phyloP scores from a whole-genome alignment of 495 filamentous ascomycete genomes.

The Trypethelium eluteriae region DNA sequence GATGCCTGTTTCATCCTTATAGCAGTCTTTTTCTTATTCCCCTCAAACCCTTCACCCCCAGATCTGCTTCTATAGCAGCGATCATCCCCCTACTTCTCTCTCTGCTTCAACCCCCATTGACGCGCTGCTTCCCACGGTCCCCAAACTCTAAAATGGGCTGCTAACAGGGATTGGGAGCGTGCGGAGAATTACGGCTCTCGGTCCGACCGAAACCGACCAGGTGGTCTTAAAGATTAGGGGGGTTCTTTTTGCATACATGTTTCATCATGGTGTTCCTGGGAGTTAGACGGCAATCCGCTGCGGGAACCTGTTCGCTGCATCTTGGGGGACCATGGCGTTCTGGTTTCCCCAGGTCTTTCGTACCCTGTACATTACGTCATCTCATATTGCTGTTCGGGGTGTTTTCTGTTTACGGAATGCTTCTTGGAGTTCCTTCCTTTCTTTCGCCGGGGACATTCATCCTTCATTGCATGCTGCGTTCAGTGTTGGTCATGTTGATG shows the following conservation, averaged over 20 bases:
- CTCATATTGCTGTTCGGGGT: neutral
- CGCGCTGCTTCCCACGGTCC: no score
- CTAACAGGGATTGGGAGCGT: neutral
- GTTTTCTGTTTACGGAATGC: neutral
- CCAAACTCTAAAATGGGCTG: neutral
- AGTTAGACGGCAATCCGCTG: neutral
- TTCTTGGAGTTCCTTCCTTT: neutral
- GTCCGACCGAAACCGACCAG: neutral
- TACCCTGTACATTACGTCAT: slow-evolving; percentile 12
- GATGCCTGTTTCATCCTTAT: neutral
- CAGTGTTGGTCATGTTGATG: neutral
- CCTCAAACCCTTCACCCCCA: neutral
- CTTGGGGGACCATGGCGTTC: neutral
- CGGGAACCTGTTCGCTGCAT: neutral
- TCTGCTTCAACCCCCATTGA: no score
- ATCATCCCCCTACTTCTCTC: no score
- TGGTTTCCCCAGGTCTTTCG: slow-evolving; percentile 3
- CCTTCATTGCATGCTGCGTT: neutral
- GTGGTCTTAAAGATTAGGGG: neutral
- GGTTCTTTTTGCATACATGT: neutral
- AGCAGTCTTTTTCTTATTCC: neutral
- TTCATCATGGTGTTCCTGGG: neutral
- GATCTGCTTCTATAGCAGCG: neutral
- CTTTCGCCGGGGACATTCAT: neutral
- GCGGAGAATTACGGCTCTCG: neutral